These are phyloP conservation scores for Digitaria exilis DNA, from an alignment of 202 grass and related monocot genomes.

Conservation along the genomic window DNA sequence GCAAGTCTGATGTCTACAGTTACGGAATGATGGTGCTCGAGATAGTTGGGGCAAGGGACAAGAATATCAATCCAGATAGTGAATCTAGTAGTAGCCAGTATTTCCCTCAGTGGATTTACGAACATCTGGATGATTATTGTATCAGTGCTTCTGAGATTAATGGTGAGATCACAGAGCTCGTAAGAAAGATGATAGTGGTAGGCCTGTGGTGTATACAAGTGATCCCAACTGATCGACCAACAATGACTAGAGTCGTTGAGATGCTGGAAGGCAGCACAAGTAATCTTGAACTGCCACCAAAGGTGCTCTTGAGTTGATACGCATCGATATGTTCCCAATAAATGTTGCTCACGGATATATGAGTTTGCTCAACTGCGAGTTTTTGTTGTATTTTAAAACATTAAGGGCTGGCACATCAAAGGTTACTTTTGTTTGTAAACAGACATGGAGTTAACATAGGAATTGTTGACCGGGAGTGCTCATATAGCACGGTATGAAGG, in stretches of 20 bases:
- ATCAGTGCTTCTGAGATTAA: slow-evolving; percentile 37
- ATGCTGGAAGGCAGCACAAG: slow-evolving; percentile 50
- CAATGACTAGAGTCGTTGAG: slow-evolving; percentile 50
- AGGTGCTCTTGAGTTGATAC: slow-evolving; percentile 28
- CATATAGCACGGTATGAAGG: background rate
- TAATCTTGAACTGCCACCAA: slow-evolving; percentile 46
- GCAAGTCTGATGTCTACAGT: slow-evolving; percentile 36
- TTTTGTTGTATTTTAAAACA: background rate
- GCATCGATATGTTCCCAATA: background rate
- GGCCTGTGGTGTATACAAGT: slow-evolving; percentile 61
- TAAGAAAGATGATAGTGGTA: slow-evolving; percentile 58
- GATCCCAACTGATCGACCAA: slow-evolving; percentile 40
- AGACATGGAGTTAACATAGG: background rate
- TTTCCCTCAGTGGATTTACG: slow-evolving; percentile 66
- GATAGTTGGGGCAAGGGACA: slow-evolving; percentile 60
- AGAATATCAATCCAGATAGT: slow-evolving; percentile 14
- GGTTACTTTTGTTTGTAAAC: background rate
- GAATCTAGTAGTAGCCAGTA: slow-evolving; percentile 48
- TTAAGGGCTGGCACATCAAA: background rate
- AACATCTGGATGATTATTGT: slow-evolving; percentile 49
- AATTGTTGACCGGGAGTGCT: background rate
- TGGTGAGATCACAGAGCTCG: slow-evolving; percentile 37
- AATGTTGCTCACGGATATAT: background rate
- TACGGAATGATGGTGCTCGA: slow-evolving; percentile 68
- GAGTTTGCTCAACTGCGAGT: background rate